phyloP scores from a whole-genome alignment of 257 asterid species.

The Rhazya stricta region DNA sequence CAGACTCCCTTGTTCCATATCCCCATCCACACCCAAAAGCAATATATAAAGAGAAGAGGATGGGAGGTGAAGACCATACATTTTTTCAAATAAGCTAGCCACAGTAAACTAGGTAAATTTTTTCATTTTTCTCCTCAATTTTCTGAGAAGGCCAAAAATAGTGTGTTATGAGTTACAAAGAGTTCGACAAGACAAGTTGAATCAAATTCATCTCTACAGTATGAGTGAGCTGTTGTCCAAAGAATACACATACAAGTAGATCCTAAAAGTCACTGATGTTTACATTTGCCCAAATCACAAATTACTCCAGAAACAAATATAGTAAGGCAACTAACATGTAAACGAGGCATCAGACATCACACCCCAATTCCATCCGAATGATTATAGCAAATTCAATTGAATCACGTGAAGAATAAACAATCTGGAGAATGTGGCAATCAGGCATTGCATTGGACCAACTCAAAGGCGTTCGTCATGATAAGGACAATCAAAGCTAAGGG shows the following conservation, averaged over 20 bases:
- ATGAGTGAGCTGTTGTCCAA: constrained; percentile 16
- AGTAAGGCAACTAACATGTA: constrained; percentile 9
- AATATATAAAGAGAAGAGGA: neutral
- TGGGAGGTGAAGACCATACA: neutral
- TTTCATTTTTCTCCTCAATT: neutral
- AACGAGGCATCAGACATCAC: constrained; percentile 23
- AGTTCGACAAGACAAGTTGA: constrained; percentile 1
- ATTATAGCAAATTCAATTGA: constrained; percentile 34
- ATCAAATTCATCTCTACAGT: constrained; percentile 20
- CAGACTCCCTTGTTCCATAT: neutral
- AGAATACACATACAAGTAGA: constrained; percentile 21
- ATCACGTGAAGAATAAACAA: constrained; percentile 28
- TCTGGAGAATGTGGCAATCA: constrained; percentile 13
- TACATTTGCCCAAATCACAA: constrained; percentile 17
- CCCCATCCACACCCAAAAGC: neutral
- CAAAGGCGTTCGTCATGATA: neutral
- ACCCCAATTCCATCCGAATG: constrained; percentile 18
- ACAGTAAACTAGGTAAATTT: neutral
- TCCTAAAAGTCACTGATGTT: constrained; percentile 10
- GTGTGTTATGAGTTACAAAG: constrained; percentile 8
- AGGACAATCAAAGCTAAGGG: constrained; percentile 10
- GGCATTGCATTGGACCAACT: constrained; percentile 9
- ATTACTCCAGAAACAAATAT: constrained; percentile 18
- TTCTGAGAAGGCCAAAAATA: constrained; percentile 5
- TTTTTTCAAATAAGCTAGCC: neutral